Percentiles rank a stretch among this genome's conserved stretches.
These are phyloP conservation scores for Dichomitus squalens DNA, from an alignment of 1,284 basidiomycete genomes.

Conservation along the genomic window DNA sequence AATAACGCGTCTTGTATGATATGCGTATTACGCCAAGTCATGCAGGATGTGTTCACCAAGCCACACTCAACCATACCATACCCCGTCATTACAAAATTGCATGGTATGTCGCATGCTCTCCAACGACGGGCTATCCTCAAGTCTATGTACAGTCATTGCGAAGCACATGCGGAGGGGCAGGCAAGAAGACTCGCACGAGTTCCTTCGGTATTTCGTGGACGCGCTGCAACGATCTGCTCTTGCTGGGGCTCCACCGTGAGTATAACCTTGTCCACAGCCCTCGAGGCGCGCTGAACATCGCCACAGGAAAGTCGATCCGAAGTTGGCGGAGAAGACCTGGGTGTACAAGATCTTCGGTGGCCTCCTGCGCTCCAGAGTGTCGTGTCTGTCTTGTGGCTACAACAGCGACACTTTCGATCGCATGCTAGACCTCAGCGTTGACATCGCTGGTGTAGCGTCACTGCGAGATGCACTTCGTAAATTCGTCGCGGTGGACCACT, in stretches of 20 bases:
- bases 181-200: conserved; percentile 99
- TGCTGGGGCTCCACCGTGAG: conserved; percentile 71
- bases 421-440: conserved; percentile 91
- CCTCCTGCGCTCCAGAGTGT: conserved; percentile 88
- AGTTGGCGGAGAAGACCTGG: conserved; percentile 89
- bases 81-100: conserved; percentile 65
- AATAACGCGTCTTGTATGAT: conserved; percentile 71
- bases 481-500: conserved; percentile 82
- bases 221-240: conserved; percentile 87
- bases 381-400: conserved; percentile 82
- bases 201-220: conserved; percentile 93
- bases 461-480: conserved; percentile 80
- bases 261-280: conserved; percentile 19
- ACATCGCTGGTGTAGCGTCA: conserved; percentile 69
- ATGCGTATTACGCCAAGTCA: conserved; percentile 64
- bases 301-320: conserved; percentile 74
- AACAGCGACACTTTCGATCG: conserved; percentile 97
- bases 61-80: conserved; percentile 59
- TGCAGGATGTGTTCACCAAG: conserved; percentile 50
- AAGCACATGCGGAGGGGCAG: conserved; percentile 89
- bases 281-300: conserved; percentile 1
- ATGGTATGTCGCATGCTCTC: conserved; percentile 59
- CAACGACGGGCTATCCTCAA: neutral
- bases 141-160: conserved; percentile 73
- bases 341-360: conserved; percentile 96